These are phyloP conservation scores for Nemania serpens DNA, from an alignment of 2,329 filamentous ascomycete genomes.

Conservation along the genomic window DNA sequence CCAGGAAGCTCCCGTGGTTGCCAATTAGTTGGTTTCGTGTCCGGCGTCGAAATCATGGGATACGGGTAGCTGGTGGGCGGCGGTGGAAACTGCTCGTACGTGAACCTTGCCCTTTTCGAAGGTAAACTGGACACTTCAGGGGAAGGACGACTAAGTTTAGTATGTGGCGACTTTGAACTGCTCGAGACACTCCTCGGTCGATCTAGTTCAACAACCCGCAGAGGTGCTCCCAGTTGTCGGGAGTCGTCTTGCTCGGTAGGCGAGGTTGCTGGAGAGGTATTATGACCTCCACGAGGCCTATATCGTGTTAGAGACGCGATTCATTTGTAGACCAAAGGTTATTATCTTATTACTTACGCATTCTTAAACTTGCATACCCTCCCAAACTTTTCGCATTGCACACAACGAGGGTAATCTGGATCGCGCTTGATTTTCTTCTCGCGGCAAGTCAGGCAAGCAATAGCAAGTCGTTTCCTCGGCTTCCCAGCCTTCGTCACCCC, in stretches of 20 bases:
- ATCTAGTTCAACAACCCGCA: slow-evolving; percentile 45
- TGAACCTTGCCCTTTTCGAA: slow-evolving; percentile 55
- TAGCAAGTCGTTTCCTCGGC: slow-evolving; percentile 85
- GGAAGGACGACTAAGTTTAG: slow-evolving; percentile 38
- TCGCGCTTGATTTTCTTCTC: slow-evolving; percentile 99
- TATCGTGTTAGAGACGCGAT: slow-evolving; percentile 25
- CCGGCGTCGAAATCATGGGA: slow-evolving; percentile 36
- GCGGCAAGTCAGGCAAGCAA: slow-evolving; percentile 81
- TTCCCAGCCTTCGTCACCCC: slow-evolving; percentile 93
- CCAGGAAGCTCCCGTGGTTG: slow-evolving; percentile 52
- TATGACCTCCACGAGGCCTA: slow-evolving; percentile 63
- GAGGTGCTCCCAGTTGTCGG: slow-evolving; percentile 43
- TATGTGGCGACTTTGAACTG: slow-evolving; percentile 54
- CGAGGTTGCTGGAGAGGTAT: slow-evolving; percentile 58
- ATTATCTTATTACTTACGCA: slow-evolving; percentile 65
- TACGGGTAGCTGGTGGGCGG: slow-evolving; percentile 39
- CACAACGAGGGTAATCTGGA: slow-evolving; percentile 82
- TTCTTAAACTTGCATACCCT: slow-evolving; percentile 83
- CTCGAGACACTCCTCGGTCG: slow-evolving; percentile 51
- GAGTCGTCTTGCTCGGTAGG: slow-evolving; percentile 55
- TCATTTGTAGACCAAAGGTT: background rate
- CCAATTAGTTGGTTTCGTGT: slow-evolving; percentile 45
- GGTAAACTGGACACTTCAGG: slow-evolving; percentile 43
- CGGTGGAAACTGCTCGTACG: slow-evolving; percentile 52
- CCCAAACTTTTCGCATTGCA: slow-evolving; percentile 91